Percentiles rank a stretch among this genome's conserved stretches.
Conservation (phyloP, 179 eudicot species). For the Pouteria campechiana region DNA sequence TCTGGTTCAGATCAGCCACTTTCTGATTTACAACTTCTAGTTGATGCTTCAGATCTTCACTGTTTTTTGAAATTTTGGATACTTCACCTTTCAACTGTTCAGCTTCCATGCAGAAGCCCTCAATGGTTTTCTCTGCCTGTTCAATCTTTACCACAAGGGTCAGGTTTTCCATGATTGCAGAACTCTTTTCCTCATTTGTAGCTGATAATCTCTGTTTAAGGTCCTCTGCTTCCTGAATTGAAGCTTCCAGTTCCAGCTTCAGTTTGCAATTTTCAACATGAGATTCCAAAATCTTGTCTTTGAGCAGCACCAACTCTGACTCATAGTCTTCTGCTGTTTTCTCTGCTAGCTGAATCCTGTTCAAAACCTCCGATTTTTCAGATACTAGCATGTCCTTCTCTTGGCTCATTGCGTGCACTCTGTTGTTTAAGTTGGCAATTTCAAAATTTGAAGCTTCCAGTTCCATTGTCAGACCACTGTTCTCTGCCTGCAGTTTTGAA, state of each 20-base stretch:
- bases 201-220: conserved; percentile 13
- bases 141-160: conserved; percentile 5
- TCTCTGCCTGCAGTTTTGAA: conserved; percentile 15
- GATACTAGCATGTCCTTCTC: conserved; percentile 43
- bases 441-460: conserved; percentile 43
- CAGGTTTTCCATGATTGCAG: conserved; percentile 27
- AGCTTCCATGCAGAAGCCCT: conserved; percentile 11
- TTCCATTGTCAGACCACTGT: conserved; percentile 29
- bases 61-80: no score
- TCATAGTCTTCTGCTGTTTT: conserved; percentile 25
- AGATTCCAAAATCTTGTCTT: conserved; percentile 33
- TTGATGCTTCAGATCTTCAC: conserved; percentile 16
- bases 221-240: conserved; percentile 20
- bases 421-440: conserved; percentile 37
- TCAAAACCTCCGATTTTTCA: conserved; percentile 21
- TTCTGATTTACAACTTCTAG: conserved; percentile 21
- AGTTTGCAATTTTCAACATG: conserved; percentile 10
- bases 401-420: conserved; percentile 21
- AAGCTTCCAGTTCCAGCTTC: conserved; percentile 25
- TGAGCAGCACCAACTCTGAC: conserved; percentile 25
- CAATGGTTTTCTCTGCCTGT: conserved; percentile 12
- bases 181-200: conserved; percentile 20
- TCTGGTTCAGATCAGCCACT: conserved; percentile 27
- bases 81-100: conserved; percentile 24
- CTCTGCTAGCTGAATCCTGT: conserved; percentile 23